Base-by-base conservation (phyloP, 257 asterid species). In the Solanum sejunctum region DNA sequence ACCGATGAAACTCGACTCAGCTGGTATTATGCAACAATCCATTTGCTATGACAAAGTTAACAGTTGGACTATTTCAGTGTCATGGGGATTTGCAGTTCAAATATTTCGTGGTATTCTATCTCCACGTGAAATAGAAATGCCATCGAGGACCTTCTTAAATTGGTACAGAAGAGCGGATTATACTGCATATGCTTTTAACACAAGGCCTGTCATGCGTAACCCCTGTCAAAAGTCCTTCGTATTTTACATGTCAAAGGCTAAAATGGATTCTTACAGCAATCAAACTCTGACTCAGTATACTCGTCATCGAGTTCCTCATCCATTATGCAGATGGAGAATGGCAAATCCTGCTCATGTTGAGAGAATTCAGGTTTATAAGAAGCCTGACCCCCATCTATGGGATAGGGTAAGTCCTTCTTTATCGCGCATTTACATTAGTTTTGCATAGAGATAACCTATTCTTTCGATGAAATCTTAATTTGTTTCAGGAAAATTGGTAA, bases 71-170 rank as follows among this genome's bases (percentile, higher is more conserved):
- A 77, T 95, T 16, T 95, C 98, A 0, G 97, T 95, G 2, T 95
- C 98, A 0, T 95, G 98, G 98, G 98, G 98, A 21, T 95, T 88
- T 18, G 94, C 97, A 0, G 91, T 95, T 77, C 98, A 93, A 85
- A 88, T 95, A 84, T 90, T 93, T 51, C 93, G 98, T 2, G 98
- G 98, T 26, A 54, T 94, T 26, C 64, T 95, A 83, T 93, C 96
- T 1, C 96, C 98, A 0, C 92, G 98, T 7, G 98, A 95, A 88
- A 83, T 95, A 12, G 98, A 95, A 88, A 94, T 91, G 98, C 97
- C 98, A 6, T 90, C 98, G 0, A 88, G 98, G 85, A 95, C 98
- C 7, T 95, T 95, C 95, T 91, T 94, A 89, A 95, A 94, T 83
- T 95, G 98, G 98, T 93, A 95, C 28, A 89, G 87, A 69, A 87